phyloP scores from a whole-genome alignment of 495 filamentous ascomycete genomes.

The Penicillium paradoxum region DNA sequence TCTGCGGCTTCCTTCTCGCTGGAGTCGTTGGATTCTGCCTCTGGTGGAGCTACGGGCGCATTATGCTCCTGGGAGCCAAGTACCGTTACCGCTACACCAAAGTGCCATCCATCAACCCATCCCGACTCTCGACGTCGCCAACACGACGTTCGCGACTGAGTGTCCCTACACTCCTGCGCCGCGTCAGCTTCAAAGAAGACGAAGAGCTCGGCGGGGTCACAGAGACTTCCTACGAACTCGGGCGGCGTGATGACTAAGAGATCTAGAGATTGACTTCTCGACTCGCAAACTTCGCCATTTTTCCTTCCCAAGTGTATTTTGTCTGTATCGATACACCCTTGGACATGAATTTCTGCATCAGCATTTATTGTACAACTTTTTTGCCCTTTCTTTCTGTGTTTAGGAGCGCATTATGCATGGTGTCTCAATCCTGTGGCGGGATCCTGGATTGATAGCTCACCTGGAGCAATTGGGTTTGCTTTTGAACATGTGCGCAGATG shows the following conservation, averaged over 20 bases:
- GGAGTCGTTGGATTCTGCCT: conserved; percentile 51
- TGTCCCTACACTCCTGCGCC: conserved; percentile 38
- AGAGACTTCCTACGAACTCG: conserved; percentile 42
- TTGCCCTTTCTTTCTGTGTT: conserved; percentile 14
- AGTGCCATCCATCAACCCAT: conserved; percentile 23
- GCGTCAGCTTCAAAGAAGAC: conserved; percentile 44
- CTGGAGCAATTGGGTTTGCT: conserved; percentile 23
- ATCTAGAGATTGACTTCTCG: conserved; percentile 1
- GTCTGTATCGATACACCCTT: conserved; percentile 24
- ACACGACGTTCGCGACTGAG: conserved; percentile 30
- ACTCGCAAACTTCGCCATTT: conserved; percentile 7
- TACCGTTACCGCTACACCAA: conserved; percentile 43
- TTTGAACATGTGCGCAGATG: conserved; percentile 2
- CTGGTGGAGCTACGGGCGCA: conserved; percentile 52
- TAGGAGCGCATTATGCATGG: conserved; percentile 28
- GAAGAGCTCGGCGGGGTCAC: conserved; percentile 33
- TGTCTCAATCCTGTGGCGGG: conserved; percentile 22
- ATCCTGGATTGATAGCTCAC: conserved; percentile 22
- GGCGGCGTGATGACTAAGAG: conserved; percentile 37
- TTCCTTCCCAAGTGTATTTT: conserved; percentile 9
- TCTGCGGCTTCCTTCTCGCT: conserved; percentile 57
- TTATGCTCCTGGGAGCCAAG: conserved; percentile 42
- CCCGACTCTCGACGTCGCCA: conserved; percentile 31
- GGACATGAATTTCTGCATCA: conserved; percentile 25
- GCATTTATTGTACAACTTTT: conserved; percentile 26